phyloP scores from a whole-genome alignment of 129 eudicot species.

The Scalesia atractyloides region DNA sequence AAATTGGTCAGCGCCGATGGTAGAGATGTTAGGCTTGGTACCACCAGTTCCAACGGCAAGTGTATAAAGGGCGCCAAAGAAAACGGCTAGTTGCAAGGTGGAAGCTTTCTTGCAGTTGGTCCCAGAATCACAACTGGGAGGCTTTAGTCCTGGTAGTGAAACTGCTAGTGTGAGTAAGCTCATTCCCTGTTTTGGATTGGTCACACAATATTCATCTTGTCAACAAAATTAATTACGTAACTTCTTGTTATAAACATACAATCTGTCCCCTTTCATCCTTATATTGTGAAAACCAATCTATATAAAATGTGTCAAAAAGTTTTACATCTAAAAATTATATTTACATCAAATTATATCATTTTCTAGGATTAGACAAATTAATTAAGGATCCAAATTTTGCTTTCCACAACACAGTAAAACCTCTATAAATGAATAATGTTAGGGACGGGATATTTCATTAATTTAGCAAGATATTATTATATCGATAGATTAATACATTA shows the following conservation, averaged over 20 bases:
- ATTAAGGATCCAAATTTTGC: too few species aligned
- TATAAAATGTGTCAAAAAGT: too few species aligned
- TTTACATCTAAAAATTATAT: too few species aligned
- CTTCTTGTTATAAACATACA: neutral
- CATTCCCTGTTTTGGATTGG: slow-evolving; percentile 36
- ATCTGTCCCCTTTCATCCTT: neutral
- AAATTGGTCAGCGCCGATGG: slow-evolving; percentile 66
- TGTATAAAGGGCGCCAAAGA: slow-evolving; percentile 49
- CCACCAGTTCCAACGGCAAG: slow-evolving; percentile 58
- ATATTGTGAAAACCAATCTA: neutral
- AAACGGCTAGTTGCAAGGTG: slow-evolving; percentile 34
- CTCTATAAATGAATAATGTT: too few species aligned
- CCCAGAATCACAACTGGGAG: slow-evolving; percentile 44
- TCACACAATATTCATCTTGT: neutral
- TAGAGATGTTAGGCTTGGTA: slow-evolving; percentile 59
- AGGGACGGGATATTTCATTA: too few species aligned
- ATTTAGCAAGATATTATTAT: too few species aligned
- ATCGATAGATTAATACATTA: too few species aligned
- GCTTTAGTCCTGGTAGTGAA: slow-evolving; percentile 52
- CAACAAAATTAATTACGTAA: neutral
- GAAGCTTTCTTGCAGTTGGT: slow-evolving; percentile 44
- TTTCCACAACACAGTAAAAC: too few species aligned
- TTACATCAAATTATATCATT: too few species aligned
- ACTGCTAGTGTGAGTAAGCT: slow-evolving; percentile 51
- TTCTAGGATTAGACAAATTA: too few species aligned